Base-by-base conservation (phyloP, 2,329 filamentous ascomycete genomes). In the Scedosporium apiospermum region DNA sequence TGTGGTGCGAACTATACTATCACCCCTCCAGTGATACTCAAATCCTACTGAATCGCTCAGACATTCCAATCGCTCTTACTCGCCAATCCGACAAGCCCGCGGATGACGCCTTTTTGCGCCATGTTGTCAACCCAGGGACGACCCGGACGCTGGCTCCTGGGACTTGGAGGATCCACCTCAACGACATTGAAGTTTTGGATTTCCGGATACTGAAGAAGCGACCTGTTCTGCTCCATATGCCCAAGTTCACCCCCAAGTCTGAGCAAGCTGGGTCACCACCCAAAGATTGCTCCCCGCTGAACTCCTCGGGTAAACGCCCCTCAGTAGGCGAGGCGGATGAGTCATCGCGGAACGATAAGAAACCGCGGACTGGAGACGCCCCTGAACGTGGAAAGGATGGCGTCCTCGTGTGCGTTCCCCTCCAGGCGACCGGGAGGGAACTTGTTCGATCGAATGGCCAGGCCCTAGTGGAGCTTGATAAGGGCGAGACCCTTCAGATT, bases 1-100 rank as follows among this genome's bases (percentile, higher is more conserved):
- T 85, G n/a, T 84, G 80, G 80, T 85, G 81, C 69, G 82, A 85
- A 69, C 73, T 86, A 42, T 85, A 84, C 67, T 85, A 85, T 66
- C 81, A 85, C 69, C 82, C 83, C 16, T 74, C 78, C 65, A 84
- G 82, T 71, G 82, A 85, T 69, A 80, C 81, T 69, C 77, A 83
- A 66, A 82, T 85, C 64, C 77, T 85, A 27, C 70, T 79, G 60
- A 86, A 85, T 70, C 77, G 76, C 63, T 84, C 82, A 16, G 80
- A 84, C 44, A 75, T 80, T 1, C 82, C 82, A 53, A 79, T 85
- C 62, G 73, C 73, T 26, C 73, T 86, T 34, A 75, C 18, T 7
- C 53, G 61, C 23, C 27, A 62, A 58, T 58, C 60, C 12, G n/a
- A 51, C 46, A 27, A 34, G 18, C 60, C 60, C 3, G 27, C 30